Evolutionary conservation across 73 alveolate genomes (phyloP).

Genomic region (Paramecium octaurelia): DNA sequence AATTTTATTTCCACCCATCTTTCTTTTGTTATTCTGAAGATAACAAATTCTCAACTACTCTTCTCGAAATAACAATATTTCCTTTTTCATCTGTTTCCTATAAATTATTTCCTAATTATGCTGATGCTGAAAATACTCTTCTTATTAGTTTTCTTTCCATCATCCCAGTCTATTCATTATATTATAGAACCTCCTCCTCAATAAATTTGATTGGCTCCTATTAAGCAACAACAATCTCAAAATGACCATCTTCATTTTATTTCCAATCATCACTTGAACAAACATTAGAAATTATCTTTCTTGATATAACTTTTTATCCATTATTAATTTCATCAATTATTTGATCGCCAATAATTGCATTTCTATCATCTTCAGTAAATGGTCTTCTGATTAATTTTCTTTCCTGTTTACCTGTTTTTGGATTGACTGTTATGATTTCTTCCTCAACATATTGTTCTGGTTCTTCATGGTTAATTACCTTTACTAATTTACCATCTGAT

Average conservation of each 20-base stretch:
- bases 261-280: not conserved
- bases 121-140: not conserved
- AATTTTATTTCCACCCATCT: slow-evolving; percentile 7
- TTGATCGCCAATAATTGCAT: not conserved
- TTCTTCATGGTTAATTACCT: not conserved
- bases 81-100: not conserved
- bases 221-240: not conserved
- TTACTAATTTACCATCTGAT: not conserved
- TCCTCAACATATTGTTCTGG: not conserved
- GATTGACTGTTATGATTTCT: not conserved
- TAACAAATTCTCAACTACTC: not conserved
- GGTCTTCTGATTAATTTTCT: not conserved
- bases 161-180: not conserved
- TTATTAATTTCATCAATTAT: not conserved
- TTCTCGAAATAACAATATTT: not conserved
- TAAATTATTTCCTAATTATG: not conserved
- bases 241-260: not conserved
- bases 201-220: not conserved
- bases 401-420: not conserved
- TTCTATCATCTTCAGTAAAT: not conserved
- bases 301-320: not conserved
- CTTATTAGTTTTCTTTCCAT: slow-evolving; percentile 3
- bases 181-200: not conserved
- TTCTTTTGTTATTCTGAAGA: not conserved
- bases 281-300: not conserved